Base-by-base conservation (phyloP, 177 flowering plant genomes). In the Vitis hybrid region DNA sequence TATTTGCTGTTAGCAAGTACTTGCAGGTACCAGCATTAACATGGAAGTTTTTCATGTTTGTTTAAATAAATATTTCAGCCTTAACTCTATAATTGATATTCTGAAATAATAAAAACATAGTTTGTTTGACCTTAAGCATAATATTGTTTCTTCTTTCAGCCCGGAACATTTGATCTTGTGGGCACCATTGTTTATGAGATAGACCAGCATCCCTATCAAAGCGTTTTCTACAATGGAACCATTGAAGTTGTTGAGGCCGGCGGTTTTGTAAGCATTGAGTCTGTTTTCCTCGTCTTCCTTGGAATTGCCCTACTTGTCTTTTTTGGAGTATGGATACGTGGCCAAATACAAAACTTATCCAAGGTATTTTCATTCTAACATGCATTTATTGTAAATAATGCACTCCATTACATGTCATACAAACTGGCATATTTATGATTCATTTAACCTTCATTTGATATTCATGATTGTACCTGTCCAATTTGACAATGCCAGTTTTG, bases 151-250 rank as follows among this genome's bases (percentile, higher is more conserved):
- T 58, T 70, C 12, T 13, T 70, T 21, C 90, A 96, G 99, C 73
- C 99, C 78, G 99, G 99, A 73, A 67, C 82, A 13, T 96, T 88
- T 88, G 99, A 96, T 88, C 95, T 96, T 72, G 98, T 89, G 57
- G 98, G 95, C 61, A 84, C 87, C 60, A 87, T 96, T 69, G 65
- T 91, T 56, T 96, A 96, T 79, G 98, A 96, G 81, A 88, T 93
- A 66, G 94, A 96, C 62, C 88, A 92, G 78, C 78, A 81, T 11
- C 91, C 87, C 2, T 88, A 88, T 74, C 95, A 92, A 72, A 93
- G 81, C 66, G 81, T 87, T 62, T 96, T 93, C 81, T 96, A 86
- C 70, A 93, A 96, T 80, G 97, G 99, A 46, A 96, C 99, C 52
- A 77, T 96, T 77, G 99, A 96, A 86, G 99, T 92, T 79, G 87